These are phyloP conservation scores for Ophiostoma sp. DNA, from an alignment of 2,329 filamentous ascomycete species.

Conservation along the genomic window DNA sequence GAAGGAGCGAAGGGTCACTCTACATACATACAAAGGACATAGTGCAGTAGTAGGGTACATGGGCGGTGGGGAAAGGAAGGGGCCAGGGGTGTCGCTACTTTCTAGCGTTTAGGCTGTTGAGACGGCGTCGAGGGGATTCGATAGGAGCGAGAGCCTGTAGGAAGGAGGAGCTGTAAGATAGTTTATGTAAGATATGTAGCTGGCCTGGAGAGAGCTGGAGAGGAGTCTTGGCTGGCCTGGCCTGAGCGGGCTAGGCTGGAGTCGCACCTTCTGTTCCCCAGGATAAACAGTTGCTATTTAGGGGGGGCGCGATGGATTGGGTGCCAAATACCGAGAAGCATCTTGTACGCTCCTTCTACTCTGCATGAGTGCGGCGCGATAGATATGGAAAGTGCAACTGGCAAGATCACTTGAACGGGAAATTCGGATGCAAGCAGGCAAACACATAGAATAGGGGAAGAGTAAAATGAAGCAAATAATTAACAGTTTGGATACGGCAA, in stretches of 20 bases:
- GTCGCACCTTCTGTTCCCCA: conserved; percentile 8
- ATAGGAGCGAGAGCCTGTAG: neutral
- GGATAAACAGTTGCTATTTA: neutral
- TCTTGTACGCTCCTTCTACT: neutral
- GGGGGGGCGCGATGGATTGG: neutral
- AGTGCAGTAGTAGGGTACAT: neutral
- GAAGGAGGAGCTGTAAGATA: too few relatives aligned
- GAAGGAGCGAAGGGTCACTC: conserved; percentile 1
- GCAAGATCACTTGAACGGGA: neutral
- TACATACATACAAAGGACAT: neutral
- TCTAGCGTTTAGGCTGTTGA: neutral
- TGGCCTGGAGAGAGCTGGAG: neutral
- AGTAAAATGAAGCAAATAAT: neutral
- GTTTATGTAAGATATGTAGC: too few relatives aligned
- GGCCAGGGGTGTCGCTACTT: conserved; percentile 16
- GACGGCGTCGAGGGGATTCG: neutral
- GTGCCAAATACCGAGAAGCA: too few relatives aligned
- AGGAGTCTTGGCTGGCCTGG: neutral
- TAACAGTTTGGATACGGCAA: conserved; percentile 3
- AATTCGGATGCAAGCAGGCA: neutral
- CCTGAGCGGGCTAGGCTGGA: neutral
- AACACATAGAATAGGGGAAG: neutral
- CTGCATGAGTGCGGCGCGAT: neutral
- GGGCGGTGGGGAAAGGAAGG: conserved; percentile 12
- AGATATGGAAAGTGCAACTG: neutral